phyloP scores from a whole-genome alignment of 352 stramenopile genomes.

The Globisporangium barbulae region DNA sequence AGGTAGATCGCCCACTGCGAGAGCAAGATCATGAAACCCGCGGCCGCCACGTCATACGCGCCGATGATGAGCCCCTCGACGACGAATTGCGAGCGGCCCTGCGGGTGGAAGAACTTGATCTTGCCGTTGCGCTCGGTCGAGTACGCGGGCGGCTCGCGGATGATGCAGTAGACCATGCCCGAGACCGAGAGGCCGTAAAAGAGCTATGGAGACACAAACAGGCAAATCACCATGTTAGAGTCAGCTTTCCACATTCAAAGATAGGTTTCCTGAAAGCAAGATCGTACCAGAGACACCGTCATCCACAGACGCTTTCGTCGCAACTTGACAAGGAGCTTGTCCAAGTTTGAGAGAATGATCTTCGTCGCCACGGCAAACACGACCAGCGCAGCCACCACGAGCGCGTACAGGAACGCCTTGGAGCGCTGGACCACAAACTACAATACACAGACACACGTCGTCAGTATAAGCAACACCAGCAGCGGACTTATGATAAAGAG shows the following conservation, averaged over 20 bases:
- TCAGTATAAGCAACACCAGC: slow-evolving; percentile 1
- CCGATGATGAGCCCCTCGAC: slow-evolving; percentile 82
- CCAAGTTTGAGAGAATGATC: slow-evolving; percentile 61
- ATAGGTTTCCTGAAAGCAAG: neutral
- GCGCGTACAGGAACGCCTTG: slow-evolving; percentile 63
- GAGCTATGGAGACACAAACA: slow-evolving; percentile 28
- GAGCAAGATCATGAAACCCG: slow-evolving; percentile 72
- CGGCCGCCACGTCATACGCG: slow-evolving; percentile 59
- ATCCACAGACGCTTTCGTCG: slow-evolving; percentile 85
- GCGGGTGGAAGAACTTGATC: slow-evolving; percentile 86
- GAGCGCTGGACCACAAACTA: slow-evolving; percentile 64
- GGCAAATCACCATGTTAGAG: neutral
- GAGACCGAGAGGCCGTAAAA: slow-evolving; percentile 88
- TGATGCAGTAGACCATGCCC: slow-evolving; percentile 90
- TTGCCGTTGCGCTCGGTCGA: slow-evolving; percentile 69
- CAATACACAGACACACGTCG: neutral
- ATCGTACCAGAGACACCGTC: slow-evolving; percentile 70
- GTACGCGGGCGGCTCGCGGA: slow-evolving; percentile 79
- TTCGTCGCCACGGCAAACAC: slow-evolving; percentile 43
- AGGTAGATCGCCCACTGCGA: slow-evolving; percentile 84
- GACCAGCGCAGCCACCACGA: slow-evolving; percentile 28
- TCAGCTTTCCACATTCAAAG: neutral
- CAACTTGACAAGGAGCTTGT: slow-evolving; percentile 67
- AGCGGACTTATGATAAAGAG: neutral
- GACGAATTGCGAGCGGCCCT: slow-evolving; percentile 79